phyloP scores from a whole-genome alignment of 163 green algal genomes.

The Volvox carteri region DNA sequence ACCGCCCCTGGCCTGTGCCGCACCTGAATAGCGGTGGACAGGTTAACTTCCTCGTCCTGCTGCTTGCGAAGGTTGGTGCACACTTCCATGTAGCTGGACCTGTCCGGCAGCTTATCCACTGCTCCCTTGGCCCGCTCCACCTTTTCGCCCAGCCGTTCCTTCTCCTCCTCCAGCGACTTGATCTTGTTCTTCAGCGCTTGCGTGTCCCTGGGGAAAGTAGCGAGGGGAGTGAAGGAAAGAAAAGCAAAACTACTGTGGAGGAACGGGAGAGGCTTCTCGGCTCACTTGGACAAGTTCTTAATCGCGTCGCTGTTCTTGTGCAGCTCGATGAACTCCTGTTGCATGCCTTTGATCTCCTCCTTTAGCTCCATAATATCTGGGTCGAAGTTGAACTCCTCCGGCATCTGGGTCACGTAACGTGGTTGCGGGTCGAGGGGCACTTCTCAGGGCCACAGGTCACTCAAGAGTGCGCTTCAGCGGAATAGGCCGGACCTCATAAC shows the following conservation, averaged over 20 bases:
- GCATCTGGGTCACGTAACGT: too few relatives aligned
- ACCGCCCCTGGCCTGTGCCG: too few relatives aligned
- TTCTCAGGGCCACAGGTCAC: too few relatives aligned
- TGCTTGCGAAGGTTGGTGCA: conserved; percentile 74
- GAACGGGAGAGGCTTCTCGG: background rate
- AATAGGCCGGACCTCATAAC: too few relatives aligned
- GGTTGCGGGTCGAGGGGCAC: too few relatives aligned
- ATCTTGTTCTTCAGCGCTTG: conserved; percentile 67
- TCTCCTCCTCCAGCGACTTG: conserved; percentile 78
- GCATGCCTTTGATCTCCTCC: conserved; percentile 74
- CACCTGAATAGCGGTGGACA: conserved; percentile 71
- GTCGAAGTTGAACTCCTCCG: conserved; percentile 77
- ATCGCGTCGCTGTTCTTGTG: conserved; percentile 73
- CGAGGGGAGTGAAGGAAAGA: background rate
- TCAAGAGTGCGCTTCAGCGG: too few relatives aligned
- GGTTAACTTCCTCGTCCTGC: conserved; percentile 76
- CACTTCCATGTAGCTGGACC: conserved; percentile 66
- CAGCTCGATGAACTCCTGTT: conserved; percentile 75
- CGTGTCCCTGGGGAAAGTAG: conserved; percentile 42
- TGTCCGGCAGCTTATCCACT: conserved; percentile 68
- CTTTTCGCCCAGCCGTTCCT: conserved; percentile 73
- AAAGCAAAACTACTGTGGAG: background rate
- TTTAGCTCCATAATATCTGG: conserved; percentile 74
- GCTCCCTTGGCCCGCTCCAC: conserved; percentile 68
- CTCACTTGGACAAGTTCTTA: conserved; percentile 68